phyloP scores from a whole-genome alignment of 2,329 filamentous ascomycete genomes.

The Pestalotiopsis sp. region DNA sequence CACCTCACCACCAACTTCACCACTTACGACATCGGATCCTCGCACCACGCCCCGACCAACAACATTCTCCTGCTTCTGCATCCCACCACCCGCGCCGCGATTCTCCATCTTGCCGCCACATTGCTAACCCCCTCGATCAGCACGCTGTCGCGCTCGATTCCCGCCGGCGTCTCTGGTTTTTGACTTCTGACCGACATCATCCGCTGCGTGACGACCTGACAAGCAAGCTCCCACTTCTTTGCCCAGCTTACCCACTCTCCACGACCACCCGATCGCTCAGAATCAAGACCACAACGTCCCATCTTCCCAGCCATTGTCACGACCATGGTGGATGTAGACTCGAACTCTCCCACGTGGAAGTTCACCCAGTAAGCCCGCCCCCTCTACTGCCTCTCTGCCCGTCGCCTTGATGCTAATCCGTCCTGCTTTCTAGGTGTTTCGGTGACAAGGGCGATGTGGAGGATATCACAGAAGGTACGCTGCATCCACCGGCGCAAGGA shows the following conservation, averaged over 20 bases:
- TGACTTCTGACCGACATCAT: constrained; percentile 2
- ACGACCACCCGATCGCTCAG: not conserved
- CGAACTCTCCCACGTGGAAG: constrained; percentile 97
- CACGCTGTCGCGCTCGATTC: not conserved
- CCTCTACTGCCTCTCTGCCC: constrained; percentile 17
- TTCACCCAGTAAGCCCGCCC: constrained; percentile 84
- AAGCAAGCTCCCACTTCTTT: constrained; percentile 11
- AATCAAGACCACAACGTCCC: not conserved
- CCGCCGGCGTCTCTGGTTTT: not conserved
- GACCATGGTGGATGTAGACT: constrained; percentile 96
- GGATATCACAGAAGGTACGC: constrained; percentile 91
- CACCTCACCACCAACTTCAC: constrained; percentile 9
- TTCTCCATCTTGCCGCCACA: not conserved
- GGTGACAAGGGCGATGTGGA: constrained; percentile 99
- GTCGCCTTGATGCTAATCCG: constrained; percentile 2
- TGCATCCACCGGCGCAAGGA: constrained; percentile 9
- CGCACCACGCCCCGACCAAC: constrained; percentile 2
- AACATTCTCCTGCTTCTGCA: not conserved
- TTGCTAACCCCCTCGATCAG: not conserved
- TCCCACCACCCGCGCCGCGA: not conserved
- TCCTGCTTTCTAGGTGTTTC: constrained; percentile 73
- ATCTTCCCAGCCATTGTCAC: constrained; percentile 25
- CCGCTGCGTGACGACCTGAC: not conserved
- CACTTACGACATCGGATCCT: constrained; percentile 8
- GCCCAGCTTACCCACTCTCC: constrained; percentile 2